A percentile compares a stretch with the other conserved stretches of the same genome.
Evolutionary conservation across 2,329 filamentous ascomycete species (phyloP).

Genomic region (Fusarium staphyleae): DNA sequence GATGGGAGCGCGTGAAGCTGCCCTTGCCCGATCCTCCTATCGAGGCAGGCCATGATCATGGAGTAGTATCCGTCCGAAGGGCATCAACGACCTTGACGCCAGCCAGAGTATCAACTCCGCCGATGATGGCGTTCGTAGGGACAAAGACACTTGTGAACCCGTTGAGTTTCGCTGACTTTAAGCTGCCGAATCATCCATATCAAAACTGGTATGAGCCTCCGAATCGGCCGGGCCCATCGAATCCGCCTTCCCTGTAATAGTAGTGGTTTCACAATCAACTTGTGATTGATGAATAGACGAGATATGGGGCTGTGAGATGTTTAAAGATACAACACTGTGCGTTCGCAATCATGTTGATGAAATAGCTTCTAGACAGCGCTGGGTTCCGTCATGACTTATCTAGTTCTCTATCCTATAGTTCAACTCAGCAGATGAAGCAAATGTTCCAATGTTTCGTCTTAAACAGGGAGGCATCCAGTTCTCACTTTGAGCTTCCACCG

Average conservation of each 20-base stretch:
- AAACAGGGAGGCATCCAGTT: neutral
- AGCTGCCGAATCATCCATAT: constrained; percentile 79
- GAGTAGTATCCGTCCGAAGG: constrained; percentile 8
- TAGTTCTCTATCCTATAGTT: no score
- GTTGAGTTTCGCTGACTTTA: constrained; percentile 77
- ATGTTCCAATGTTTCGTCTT: neutral
- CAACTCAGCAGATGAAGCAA: constrained; percentile 2
- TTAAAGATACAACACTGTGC: neutral
- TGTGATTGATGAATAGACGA: neutral
- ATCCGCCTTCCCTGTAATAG: constrained; percentile 20
- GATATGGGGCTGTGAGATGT: neutral
- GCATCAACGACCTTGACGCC: constrained; percentile 17
- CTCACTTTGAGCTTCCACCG: constrained; percentile 29
- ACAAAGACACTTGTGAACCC: constrained; percentile 67
- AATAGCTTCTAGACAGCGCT: constrained; percentile 19
- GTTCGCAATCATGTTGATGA: neutral
- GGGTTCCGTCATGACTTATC: neutral
- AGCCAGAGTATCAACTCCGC: constrained; percentile 34
- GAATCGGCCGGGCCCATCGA: constrained; percentile 49
- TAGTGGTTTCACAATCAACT: neutral
- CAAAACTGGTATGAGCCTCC: constrained; percentile 81
- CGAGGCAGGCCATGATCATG: constrained; percentile 17
- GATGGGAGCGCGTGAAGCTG: constrained; percentile 57
- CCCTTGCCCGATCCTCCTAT: constrained; percentile 13
- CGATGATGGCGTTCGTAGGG: constrained; percentile 40